Conservation (phyloP, 768 basidiomycete genomes). For the Boletus rubroflammeus region DNA sequence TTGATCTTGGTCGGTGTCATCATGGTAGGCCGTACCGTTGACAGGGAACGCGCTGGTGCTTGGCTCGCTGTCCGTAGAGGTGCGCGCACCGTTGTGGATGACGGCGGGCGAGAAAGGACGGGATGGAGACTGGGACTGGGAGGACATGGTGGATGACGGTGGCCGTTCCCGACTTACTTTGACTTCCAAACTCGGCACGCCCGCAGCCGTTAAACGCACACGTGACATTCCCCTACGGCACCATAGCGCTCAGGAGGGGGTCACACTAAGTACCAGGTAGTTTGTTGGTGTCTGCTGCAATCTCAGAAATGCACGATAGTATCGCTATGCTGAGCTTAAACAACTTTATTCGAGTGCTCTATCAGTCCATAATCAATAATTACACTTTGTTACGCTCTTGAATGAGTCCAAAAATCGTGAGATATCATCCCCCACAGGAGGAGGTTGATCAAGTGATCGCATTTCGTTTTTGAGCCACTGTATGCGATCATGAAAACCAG, state of each 20-base stretch:
- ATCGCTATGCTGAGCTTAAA: no score
- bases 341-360: no score
- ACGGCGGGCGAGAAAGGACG: constrained; percentile 31
- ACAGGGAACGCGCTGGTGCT: constrained; percentile 22
- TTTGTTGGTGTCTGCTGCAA: no score
- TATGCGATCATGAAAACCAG: background rate
- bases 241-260: no score
- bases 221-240: background rate
- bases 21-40: constrained; percentile 35
- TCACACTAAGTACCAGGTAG: no score
- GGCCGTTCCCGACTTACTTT: background rate
- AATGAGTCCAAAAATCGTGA: no score
- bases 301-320: no score
- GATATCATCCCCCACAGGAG: no score
- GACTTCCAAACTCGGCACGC: constrained; percentile 6
- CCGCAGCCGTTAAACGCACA: background rate
- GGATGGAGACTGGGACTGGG: constrained; percentile 30
- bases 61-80: constrained; percentile 44
- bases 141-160: constrained; percentile 16
- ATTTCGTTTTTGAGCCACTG: no score
- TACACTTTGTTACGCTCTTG: no score
- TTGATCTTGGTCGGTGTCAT: constrained; percentile 41
- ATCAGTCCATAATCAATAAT: no score
- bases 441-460: no score
- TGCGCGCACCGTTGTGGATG: constrained; percentile 23